Conservation (phyloP, 2,329 filamentous ascomycete genomes). For the Aureobasidium sp. region DNA sequence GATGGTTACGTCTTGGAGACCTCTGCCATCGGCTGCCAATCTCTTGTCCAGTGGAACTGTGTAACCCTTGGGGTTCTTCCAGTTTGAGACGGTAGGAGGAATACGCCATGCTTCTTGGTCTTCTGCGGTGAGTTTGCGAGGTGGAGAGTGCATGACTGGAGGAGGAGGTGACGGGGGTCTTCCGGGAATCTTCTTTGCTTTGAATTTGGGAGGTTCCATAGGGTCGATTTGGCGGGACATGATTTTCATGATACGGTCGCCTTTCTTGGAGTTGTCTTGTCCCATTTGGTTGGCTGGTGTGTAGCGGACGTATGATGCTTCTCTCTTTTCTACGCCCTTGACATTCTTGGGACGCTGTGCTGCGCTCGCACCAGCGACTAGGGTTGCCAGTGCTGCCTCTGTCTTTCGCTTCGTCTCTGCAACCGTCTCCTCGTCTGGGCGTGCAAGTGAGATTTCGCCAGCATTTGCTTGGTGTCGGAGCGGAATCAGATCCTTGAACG, state of each 20-base stretch:
- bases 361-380: slow-evolving; percentile 78
- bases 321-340: slow-evolving; percentile 63
- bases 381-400: slow-evolving; percentile 69
- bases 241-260: slow-evolving; percentile 97
- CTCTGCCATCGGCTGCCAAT: slow-evolving; percentile 84
- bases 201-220: slow-evolving; percentile 96
- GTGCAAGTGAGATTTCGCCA: slow-evolving; percentile 78
- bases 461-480: slow-evolving; percentile 86
- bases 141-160: slow-evolving; percentile 89
- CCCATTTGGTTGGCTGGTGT: slow-evolving; percentile 94
- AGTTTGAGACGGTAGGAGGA: slow-evolving; percentile 84
- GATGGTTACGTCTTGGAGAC: slow-evolving; percentile 86
- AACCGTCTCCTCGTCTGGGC: slow-evolving; percentile 78
- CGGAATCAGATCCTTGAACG: slow-evolving; percentile 94
- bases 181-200: slow-evolving; percentile 95
- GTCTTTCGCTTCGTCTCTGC: slow-evolving; percentile 78
- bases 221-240: slow-evolving; percentile 89
- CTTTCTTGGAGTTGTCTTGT: slow-evolving; percentile 77
- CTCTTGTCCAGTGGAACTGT: slow-evolving; percentile 94
- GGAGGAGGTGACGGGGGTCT: slow-evolving; percentile 88
- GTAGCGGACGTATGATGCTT: slow-evolving; percentile 90
- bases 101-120: slow-evolving; percentile 97
- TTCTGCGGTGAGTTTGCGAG: slow-evolving; percentile 88
- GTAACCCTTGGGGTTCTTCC: slow-evolving; percentile 99
- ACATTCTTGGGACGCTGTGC: slow-evolving; percentile 96